Percentiles rank a stretch among this genome's conserved stretches.
phyloP scores from a whole-genome alignment of 129 eudicot genomes.

The Dittrichia graveolens region DNA sequence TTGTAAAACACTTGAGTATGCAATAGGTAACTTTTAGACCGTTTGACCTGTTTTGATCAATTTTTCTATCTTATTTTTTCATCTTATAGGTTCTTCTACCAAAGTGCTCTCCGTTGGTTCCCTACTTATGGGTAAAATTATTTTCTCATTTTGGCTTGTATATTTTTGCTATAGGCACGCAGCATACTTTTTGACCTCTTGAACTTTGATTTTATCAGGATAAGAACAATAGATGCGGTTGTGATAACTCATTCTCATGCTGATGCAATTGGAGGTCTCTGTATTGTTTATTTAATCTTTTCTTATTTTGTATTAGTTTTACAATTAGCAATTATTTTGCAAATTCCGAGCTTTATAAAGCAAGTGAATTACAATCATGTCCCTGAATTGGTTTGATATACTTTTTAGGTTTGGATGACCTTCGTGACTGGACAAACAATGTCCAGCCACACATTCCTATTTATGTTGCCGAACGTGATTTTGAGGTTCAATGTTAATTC shows the following conservation, averaged over 20 bases:
- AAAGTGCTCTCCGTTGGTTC: constrained; percentile 94
- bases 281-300: constrained; percentile 32
- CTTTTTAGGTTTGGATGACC: constrained; percentile 90
- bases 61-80: neutral
- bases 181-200: neutral
- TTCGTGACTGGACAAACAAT: constrained; percentile 99
- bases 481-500: constrained; percentile 61
- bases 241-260: constrained; percentile 98
- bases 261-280: constrained; percentile 97
- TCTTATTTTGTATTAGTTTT: constrained; percentile 30
- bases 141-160: constrained; percentile 8
- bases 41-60: neutral
- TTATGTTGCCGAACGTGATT: constrained; percentile 88
- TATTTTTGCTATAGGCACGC: neutral
- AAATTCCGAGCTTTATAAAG: constrained; percentile 1
- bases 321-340: constrained; percentile 20
- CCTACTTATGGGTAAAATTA: constrained; percentile 79
- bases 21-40: neutral
- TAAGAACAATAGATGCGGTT: constrained; percentile 93
- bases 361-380: neutral
- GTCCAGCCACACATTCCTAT: constrained; percentile 91
- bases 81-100: constrained; percentile 88
- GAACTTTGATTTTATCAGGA: constrained; percentile 55
- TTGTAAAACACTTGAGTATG: constrained; percentile 14
- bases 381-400: constrained; percentile 3